Evolutionary conservation across 1,284 basidiomycete species (phyloP), one percentile per base, ranked within the genome.

Genomic region (Testicularia cyperi): DNA sequence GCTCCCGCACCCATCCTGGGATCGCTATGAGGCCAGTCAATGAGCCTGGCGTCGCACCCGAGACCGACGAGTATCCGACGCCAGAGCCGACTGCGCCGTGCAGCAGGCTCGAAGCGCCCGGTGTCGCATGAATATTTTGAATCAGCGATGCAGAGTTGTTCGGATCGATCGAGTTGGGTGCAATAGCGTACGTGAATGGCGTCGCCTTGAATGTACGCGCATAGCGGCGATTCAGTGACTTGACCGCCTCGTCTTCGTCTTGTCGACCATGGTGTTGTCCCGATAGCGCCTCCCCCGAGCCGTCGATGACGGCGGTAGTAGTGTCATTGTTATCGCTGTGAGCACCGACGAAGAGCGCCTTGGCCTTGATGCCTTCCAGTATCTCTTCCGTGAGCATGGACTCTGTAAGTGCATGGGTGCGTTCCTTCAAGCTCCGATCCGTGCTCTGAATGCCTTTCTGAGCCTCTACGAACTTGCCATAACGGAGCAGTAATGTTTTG

Each of bases 1-100:
- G 82, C 74, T 96, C 92, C 26, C 94, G 80, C 19, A 97, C 81
- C 94, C 95, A 98, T 0, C 92, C 92, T 0, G 94, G 94, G 29
- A 98, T 84, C 31, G 87, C 80, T 26, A 97, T 78, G 0, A 85
- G 87, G 0, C 89, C 90, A 14, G 24, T 19, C 9, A 29, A 10
- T 2, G 37, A 22, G 15, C 20, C 54, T 26, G n/a, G n/a, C n/a
- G n/a, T n/a, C n/a, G n/a, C n/a, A n/a, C n/a, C n/a, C n/a, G n/a
- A n/a, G n/a, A n/a, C n/a, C n/a, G n/a, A n/a, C n/a, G n/a, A n/a
- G n/a, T n/a, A n/a, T n/a, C n/a, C n/a, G n/a, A n/a, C n/a, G n/a
- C n/a, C n/a, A n/a, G n/a, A n/a, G n/a, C n/a, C n/a, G n/a, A n/a
- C n/a, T n/a, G n/a, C n/a, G n/a, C n/a, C n/a, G n/a, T n/a, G n/a